Conservation (phyloP, 169 alveolate genomes). For the Cryptosporidium felis region DNA sequence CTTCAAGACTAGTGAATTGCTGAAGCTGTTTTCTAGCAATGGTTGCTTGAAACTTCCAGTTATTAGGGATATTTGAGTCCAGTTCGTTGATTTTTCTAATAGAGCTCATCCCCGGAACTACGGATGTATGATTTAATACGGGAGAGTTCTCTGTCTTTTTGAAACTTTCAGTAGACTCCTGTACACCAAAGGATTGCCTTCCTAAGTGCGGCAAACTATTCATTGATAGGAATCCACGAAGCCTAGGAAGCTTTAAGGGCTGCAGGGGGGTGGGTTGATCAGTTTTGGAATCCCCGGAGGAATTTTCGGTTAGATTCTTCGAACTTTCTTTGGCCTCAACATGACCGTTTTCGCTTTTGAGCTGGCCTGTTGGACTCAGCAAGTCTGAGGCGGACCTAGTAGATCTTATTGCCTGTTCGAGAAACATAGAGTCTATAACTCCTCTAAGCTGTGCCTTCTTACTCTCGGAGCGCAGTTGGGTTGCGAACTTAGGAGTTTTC, state of each 20-base stretch:
- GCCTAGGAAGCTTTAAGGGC: conserved; percentile 29
- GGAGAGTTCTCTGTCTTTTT: conserved; percentile 4
- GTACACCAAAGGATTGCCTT: conserved; percentile 15
- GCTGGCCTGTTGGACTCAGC: no score
- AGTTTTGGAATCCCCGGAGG: no score
- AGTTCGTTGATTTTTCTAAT: conserved; percentile 30
- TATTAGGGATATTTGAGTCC: conserved; percentile 21
- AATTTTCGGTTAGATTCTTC: no score
- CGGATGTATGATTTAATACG: not conserved
- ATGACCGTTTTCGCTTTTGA: no score
- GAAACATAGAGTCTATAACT: conserved; percentile 17
- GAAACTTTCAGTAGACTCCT: not conserved
- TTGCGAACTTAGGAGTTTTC: conserved; percentile 60
- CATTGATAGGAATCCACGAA: conserved; percentile 70
- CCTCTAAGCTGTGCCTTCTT: conserved; percentile 54
- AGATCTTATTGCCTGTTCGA: no score
- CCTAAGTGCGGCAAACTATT: conserved; percentile 64
- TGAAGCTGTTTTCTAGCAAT: conserved; percentile 58
- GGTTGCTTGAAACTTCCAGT: conserved; percentile 70
- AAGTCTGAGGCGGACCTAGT: no score
- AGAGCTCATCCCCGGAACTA: conserved; percentile 10
- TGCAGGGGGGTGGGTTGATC: conserved; percentile 1
- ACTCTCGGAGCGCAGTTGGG: conserved; percentile 39
- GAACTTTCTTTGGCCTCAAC: no score
- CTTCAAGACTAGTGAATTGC: conserved; percentile 27